Conservation (phyloP, 2,329 filamentous ascomycete genomes). For the Penicillium verrucosum region DNA sequence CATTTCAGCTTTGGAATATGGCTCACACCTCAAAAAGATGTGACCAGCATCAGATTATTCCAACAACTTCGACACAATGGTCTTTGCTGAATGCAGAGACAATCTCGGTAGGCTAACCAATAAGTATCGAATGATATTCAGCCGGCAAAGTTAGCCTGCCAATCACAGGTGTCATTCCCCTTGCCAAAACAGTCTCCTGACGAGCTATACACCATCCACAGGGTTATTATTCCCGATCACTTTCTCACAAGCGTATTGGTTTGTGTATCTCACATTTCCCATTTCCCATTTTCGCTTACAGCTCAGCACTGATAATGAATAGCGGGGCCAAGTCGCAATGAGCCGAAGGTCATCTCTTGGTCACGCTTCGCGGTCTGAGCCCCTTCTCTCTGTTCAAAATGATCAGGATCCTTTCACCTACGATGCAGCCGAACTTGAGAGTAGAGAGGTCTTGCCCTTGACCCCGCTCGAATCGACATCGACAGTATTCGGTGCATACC, state of each 20-base stretch:
- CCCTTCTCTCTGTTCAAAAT: background rate
- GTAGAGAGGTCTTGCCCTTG: background rate
- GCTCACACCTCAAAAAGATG: background rate
- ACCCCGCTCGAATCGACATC: background rate
- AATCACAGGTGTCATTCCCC: background rate
- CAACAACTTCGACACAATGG: background rate
- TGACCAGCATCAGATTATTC: background rate
- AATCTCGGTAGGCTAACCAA: background rate
- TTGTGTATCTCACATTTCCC: background rate
- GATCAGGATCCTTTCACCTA: background rate
- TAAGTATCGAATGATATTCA: background rate
- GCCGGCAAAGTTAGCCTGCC: background rate
- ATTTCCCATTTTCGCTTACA: background rate
- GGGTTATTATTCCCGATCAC: background rate
- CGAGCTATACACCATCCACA: background rate
- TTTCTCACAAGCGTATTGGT: background rate
- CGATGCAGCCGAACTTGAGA: background rate
- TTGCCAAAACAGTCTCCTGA: background rate
- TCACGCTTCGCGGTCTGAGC: background rate
- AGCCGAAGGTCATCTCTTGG: background rate
- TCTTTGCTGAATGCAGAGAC: background rate
- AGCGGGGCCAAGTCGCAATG: constrained; percentile 4
- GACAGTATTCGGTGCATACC: background rate
- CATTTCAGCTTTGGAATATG: background rate
- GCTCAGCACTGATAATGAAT: background rate